Evolutionary conservation across 1,139 yeast genomes (phyloP).

Genomic region (Sugiyamaella grinbergsii): DNA sequence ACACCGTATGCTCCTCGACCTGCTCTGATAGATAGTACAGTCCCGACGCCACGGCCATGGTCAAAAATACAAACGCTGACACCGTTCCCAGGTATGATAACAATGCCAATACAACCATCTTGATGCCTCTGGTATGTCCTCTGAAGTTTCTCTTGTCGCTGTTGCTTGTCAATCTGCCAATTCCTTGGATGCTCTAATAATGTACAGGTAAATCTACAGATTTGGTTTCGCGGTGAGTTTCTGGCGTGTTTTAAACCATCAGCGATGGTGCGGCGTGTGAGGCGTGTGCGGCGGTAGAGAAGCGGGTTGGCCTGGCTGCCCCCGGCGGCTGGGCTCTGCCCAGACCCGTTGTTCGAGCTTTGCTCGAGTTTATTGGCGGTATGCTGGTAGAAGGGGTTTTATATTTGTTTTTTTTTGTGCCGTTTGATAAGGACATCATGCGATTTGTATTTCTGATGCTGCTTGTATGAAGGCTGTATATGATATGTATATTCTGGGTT

Average conservation of each 20-base stretch:
- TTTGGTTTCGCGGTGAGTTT: not conserved
- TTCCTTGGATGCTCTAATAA: too few relatives aligned
- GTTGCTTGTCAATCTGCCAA: not conserved
- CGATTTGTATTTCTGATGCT: too few relatives aligned
- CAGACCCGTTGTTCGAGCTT: too few relatives aligned
- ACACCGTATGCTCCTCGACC: constrained; percentile 90
- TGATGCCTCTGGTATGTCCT: not conserved
- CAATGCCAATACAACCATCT: constrained; percentile 46
- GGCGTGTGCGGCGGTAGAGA: constrained; percentile 1
- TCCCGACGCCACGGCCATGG: constrained; percentile 77
- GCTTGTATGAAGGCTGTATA: too few relatives aligned
- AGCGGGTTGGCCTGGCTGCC: too few relatives aligned
- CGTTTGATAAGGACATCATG: too few relatives aligned
- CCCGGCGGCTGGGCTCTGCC: too few relatives aligned
- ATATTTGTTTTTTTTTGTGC: too few relatives aligned
- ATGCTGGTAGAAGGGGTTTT: too few relatives aligned
- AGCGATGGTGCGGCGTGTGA: too few relatives aligned
- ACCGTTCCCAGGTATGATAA: constrained; percentile 70
- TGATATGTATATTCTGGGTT: too few relatives aligned
- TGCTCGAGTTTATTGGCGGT: too few relatives aligned
- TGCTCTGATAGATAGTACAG: constrained; percentile 86
- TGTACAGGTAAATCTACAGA: not conserved
- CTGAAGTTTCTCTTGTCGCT: not conserved
- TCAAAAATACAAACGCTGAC: constrained; percentile 72
- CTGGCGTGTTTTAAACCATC: not conserved